These are phyloP conservation scores for Ephemerocybe angulata DNA, from an alignment of 768 basidiomycete genomes.

Conservation along the genomic window DNA sequence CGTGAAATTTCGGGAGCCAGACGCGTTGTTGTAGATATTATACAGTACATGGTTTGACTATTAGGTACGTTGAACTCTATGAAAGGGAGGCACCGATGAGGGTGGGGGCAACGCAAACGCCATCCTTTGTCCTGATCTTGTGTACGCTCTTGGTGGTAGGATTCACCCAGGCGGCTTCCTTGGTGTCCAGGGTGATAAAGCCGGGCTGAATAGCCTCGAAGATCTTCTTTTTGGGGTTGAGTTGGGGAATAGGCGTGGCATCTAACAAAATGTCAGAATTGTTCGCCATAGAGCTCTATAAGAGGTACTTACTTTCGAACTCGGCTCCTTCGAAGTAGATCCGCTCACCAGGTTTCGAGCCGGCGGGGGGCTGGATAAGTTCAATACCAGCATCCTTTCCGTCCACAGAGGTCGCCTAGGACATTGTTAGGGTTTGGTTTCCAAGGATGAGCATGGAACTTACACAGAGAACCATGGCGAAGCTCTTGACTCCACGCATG, in stretches of 20 bases:
- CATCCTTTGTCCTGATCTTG: conserved; percentile 81
- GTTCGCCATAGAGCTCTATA: background rate
- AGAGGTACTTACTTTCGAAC: conserved; percentile 60
- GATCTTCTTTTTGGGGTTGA: conserved; percentile 99
- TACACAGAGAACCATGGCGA: conserved; percentile 95
- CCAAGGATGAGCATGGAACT: conserved; percentile 18
- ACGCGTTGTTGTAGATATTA: background rate
- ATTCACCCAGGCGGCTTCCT: conserved; percentile 92
- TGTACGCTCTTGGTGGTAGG: conserved; percentile 75
- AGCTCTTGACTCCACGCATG: conserved; percentile 98
- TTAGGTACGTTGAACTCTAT: conserved; percentile 31
- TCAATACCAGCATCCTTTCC: conserved; percentile 90
- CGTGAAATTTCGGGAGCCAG: conserved; percentile 3
- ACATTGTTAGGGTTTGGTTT: conserved; percentile 1
- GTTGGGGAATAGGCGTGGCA: conserved; percentile 67
- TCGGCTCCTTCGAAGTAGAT: conserved; percentile 93
- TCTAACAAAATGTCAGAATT: conserved; percentile 30
- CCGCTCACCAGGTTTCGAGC: conserved; percentile 85
- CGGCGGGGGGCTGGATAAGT: conserved; percentile 82
- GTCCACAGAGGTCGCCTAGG: conserved; percentile 83
- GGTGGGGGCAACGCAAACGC: conserved; percentile 75
- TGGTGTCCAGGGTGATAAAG: conserved; percentile 84
- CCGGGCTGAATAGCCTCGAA: conserved; percentile 97
- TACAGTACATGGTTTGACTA: background rate
- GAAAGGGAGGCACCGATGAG: conserved; percentile 91